phyloP scores from a whole-genome alignment of 2,329 filamentous ascomycete species.

The Coniochaeta sp. region DNA sequence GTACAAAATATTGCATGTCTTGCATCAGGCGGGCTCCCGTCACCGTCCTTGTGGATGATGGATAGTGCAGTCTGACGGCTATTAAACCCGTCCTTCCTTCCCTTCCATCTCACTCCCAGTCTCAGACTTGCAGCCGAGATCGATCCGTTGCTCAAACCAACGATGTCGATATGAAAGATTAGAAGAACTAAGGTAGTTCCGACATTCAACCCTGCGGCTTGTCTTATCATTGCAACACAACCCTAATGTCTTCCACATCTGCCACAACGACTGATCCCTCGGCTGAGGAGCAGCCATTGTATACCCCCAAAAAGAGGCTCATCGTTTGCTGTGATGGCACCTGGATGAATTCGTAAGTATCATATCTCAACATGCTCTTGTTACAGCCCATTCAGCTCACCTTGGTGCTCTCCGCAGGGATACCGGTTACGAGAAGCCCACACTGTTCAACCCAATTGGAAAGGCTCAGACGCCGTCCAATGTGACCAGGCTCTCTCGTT shows the following conservation, averaged over 20 bases:
- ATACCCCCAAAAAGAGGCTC: conserved; percentile 31
- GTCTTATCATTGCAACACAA: background rate
- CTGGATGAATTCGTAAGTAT: conserved; percentile 39
- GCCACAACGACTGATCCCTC: background rate
- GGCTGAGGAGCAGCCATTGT: background rate
- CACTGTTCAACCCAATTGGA: conserved; percentile 25
- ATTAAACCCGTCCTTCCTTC: background rate
- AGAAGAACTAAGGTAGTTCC: too few species aligned
- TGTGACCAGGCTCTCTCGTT: conserved; percentile 51
- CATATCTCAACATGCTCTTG: background rate
- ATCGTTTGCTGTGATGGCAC: conserved; percentile 47
- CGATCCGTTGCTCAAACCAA: background rate
- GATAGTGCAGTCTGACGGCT: background rate
- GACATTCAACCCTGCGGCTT: background rate
- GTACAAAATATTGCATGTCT: background rate
- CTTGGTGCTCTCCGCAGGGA: conserved; percentile 21
- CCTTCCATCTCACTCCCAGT: background rate
- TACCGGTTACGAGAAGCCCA: conserved; percentile 35
- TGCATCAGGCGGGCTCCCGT: background rate
- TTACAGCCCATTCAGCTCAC: background rate
- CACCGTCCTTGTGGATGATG: background rate
- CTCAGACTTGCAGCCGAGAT: background rate
- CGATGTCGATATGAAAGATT: background rate
- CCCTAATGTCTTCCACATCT: background rate
- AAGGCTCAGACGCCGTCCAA: conserved; percentile 47